Base-by-base conservation (phyloP, 2,329 filamentous ascomycete genomes). In the Cladobotryum protrusum region DNA sequence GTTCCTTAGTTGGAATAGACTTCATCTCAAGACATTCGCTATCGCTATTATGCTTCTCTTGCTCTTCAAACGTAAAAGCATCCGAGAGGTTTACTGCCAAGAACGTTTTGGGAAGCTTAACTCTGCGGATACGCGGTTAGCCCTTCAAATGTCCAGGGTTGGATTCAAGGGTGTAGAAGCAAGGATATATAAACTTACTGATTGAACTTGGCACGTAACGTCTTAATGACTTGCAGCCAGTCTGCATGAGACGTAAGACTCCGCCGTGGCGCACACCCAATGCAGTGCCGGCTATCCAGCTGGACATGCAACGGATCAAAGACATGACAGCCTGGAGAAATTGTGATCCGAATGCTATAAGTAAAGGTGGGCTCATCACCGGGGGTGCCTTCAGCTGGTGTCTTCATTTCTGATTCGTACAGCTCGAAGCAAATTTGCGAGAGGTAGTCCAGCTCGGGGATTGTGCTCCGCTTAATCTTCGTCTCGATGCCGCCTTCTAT, bases 371-470 rank as follows among this genome's bases (percentile, higher is more conserved):
- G 84, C 34, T 82, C 82, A 53, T 85, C 82, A 18, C 59, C 57
- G 4, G 57, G 45, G 9, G 56, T 50, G 32, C 65, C 59, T 63
- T 77, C 64, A 52, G 64, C 59, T 9, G 73, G 61, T 15, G 71
- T 67, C 61, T 82, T 83, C 56, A 90, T 92, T 67, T 93, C 89
- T 14, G 89, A 92, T 67, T 99, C 93, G 70, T 99, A 99, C 24
- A 99, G 77, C 72, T 99, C 93, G 59, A 99, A 99, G 67, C 89
- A 95, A 64, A 99, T 97, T 65, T 97, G 93, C 7, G 88, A 95
- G 24, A 99, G 82, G 65, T 99, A 99, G 67, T 99, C 93, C 33
- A 99, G 83, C 70, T 99, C 93, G 0, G 93, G 93, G 56, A 99
- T 99, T 37, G 89, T 90, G 61, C 89, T 91, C 35, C 95, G 86